Base-by-base conservation (phyloP, 2,329 filamentous ascomycete species). In the Magnaporthales sp. region DNA sequence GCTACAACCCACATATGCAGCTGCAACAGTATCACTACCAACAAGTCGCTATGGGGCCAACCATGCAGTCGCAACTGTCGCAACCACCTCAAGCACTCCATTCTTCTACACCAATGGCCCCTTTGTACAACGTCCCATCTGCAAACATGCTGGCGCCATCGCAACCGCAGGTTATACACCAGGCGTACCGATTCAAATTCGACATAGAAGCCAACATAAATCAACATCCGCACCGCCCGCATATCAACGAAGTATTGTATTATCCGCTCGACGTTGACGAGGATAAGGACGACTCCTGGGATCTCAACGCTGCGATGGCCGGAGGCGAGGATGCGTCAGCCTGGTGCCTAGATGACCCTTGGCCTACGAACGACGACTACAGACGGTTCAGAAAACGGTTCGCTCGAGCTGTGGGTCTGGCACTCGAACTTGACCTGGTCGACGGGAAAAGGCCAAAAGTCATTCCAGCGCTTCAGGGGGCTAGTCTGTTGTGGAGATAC, bases 181-280 rank as follows among this genome's bases (percentile, higher is more conserved):
- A 81, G 67, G 76, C 78, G 3, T 81, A 81, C 70, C 77, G 80
- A 67, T 81, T 78, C 74, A 80, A 79, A 69, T 81, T 80, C 68
- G 80, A 81, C 71, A 77, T 81, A 65, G 80, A 81, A 67, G 75
- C 77, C 67, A 80, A 79, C 71, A 77, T 81, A 71, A 80, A 80
- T 71, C 74, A 78, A 67, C 77, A 76, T 66, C 75, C 78, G 4
- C 76, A 78, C 13, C 76, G 78, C 3, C 80, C 80, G 7, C 79
- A 80, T 66, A 74, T 77, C 65, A 79, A 80, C 70, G 75, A 77
- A 68, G 71, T 80, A 62, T 70, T 76, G 5, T 76, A 76, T 69
- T 79, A 79, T 70, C 75, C 77, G 24, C 72, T 78, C 2, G 70
- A 72, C 63, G 67, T 73, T 5, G 72, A 74, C 67, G 73, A 76